These are phyloP conservation scores for Fusarium kyushuense DNA, from an alignment of 2,329 filamentous ascomycete species.

Conservation along the genomic window DNA sequence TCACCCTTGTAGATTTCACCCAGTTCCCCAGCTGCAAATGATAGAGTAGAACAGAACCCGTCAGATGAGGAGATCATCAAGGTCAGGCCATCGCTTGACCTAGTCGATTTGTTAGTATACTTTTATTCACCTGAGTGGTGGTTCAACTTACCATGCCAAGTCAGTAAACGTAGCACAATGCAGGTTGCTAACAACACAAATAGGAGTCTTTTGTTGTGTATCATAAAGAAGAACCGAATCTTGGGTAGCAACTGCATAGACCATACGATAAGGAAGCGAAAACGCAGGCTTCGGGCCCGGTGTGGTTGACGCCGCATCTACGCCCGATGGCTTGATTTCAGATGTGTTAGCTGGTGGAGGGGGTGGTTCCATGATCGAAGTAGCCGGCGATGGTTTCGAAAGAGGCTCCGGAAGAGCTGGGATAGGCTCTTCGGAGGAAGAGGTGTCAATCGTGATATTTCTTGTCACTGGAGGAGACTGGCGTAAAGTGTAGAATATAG, in stretches of 20 bases:
- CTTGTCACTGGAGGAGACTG: conserved; percentile 76
- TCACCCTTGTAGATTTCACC: conserved; percentile 84
- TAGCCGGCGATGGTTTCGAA: conserved; percentile 68
- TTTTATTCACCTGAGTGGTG: neutral
- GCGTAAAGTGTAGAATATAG: conserved; percentile 85
- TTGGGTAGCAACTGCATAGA: conserved; percentile 97
- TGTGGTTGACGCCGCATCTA: conserved; percentile 61
- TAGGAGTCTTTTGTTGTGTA: conserved; percentile 93
- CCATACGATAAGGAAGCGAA: conserved; percentile 88
- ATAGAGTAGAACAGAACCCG: conserved; percentile 93
- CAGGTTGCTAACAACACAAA: conserved; percentile 95
- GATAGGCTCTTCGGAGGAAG: conserved; percentile 86
- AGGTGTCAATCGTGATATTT: conserved; percentile 95
- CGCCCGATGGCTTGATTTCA: conserved; percentile 62
- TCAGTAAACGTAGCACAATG: conserved; percentile 99
- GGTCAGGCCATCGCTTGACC: conserved; percentile 64
- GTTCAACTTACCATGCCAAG: conserved; percentile 80
- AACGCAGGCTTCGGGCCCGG: conserved; percentile 79
- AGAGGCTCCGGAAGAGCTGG: conserved; percentile 86
- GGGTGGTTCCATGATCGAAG: conserved; percentile 85
- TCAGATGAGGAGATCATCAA: conserved; percentile 97
- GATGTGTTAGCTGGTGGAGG: conserved; percentile 67
- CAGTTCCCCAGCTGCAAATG: conserved; percentile 85
- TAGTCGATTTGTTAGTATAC: conserved; percentile 51
- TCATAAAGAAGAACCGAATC: conserved; percentile 96